Conservation (phyloP, 176 grass and related monocot genomes). For the Phoenix roebelenii region DNA sequence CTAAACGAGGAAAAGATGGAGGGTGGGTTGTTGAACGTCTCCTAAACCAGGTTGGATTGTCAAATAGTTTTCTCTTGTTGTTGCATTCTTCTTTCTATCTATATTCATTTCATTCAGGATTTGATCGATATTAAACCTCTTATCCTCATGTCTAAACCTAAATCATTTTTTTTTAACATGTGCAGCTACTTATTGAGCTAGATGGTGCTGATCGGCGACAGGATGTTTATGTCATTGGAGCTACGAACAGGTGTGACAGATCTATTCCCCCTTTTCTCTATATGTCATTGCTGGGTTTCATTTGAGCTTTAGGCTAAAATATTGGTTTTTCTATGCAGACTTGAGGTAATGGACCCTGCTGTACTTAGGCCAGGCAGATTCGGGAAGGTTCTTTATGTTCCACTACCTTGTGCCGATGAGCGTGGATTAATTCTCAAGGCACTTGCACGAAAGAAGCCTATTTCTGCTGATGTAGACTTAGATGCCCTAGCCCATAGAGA, state of each 20-base stretch:
- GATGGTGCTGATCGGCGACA: conserved; percentile 73
- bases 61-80: not conserved
- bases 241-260: conserved; percentile 65
- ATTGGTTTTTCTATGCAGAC: conserved; percentile 16
- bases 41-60: conserved; percentile 56
- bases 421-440: conserved; percentile 65
- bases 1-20: conserved; percentile 73
- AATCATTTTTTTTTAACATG: conserved; percentile 12
- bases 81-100: not conserved
- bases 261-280: not conserved
- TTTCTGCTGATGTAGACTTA: conserved; percentile 53
- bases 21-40: conserved; percentile 84
- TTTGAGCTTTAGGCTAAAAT: not conserved
- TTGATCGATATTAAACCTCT: too few species aligned
- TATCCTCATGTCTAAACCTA: too few species aligned
- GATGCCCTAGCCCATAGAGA: conserved; percentile 33
- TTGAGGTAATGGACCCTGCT: conserved; percentile 94
- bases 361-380: conserved; percentile 78
- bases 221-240: conserved; percentile 87
- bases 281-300: not conserved
- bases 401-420: conserved; percentile 57
- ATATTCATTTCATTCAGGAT: too few species aligned
- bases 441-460: conserved; percentile 51
- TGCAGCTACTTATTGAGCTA: conserved; percentile 78
- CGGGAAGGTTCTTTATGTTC: conserved; percentile 76